Percentiles rank a stretch among this genome's conserved stretches.
phyloP scores from a whole-genome alignment of 345 rosid genomes.

The Kandelia obovata region DNA sequence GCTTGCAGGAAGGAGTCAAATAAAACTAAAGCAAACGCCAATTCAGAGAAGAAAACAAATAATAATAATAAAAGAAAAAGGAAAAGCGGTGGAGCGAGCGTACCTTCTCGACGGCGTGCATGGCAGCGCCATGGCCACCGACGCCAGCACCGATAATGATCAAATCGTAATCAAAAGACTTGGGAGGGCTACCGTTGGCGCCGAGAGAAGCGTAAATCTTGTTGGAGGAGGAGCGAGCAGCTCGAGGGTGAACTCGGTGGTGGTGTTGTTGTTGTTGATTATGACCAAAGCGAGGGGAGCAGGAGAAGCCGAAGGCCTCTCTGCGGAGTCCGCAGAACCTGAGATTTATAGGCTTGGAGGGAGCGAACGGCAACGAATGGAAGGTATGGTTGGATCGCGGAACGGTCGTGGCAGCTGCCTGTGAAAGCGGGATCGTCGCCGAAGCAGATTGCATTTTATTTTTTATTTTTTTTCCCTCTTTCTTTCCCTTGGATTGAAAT shows the following conservation, averaged over 20 bases:
- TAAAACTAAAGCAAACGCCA: too few species aligned
- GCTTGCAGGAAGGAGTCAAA: too few species aligned
- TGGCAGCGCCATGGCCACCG: slow-evolving; percentile 97
- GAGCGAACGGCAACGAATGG: slow-evolving; percentile 18
- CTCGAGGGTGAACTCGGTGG: background rate
- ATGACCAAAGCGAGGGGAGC: background rate
- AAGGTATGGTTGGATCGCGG: slow-evolving; percentile 32
- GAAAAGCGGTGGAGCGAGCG: background rate
- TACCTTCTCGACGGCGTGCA: slow-evolving; percentile 96
- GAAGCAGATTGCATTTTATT: slow-evolving; percentile 60
- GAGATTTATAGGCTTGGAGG: slow-evolving; percentile 50
- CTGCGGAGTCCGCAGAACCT: slow-evolving; percentile 76
- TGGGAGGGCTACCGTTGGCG: slow-evolving; percentile 58
- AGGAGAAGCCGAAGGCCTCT: slow-evolving; percentile 44
- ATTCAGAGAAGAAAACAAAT: too few species aligned
- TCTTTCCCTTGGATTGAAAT: background rate
- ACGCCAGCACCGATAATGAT: slow-evolving; percentile 96
- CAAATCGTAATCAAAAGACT: slow-evolving; percentile 85
- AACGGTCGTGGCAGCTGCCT: slow-evolving; percentile 19
- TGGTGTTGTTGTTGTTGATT: too few species aligned
- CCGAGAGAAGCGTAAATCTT: slow-evolving; percentile 39
- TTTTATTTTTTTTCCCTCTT: too few species aligned
- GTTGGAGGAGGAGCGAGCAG: slow-evolving; percentile 3
- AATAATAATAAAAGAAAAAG: background rate
- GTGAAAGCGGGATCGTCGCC: slow-evolving; percentile 46